Evolutionary conservation across 192 early-diverging fungal species (phyloP), one percentile per base, ranked within the genome.

Genomic region (Linnemannia zychae): DNA sequence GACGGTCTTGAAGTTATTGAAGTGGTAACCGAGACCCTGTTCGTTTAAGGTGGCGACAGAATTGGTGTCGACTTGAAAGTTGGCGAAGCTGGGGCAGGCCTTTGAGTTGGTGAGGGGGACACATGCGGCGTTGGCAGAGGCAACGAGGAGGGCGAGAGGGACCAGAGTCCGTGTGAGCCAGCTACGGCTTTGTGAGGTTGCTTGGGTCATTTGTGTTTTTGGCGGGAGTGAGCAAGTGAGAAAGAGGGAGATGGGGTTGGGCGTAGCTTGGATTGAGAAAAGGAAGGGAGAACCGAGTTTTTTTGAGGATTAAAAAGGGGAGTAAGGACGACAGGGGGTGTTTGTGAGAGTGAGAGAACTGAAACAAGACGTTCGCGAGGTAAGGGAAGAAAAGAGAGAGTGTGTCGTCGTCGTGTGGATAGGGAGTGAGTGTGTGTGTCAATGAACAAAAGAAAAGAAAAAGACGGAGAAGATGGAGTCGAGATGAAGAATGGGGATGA

Each of bases 91-190:
- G 1, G 83, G 77, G 28, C 83, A 85, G 36, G 57, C 83, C 18
- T 5, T 69, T 0, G 83, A 79, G 7, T 13, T 22, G 1, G 52
- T 28, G 46, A 85, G 77, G 20, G 72, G n/a, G 17, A 79, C 17
- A 31, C 83, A 85, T 12, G 18, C 48, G 15, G 74, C 53, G 4
- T 85, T 67, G 22, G 65, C 70, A 9, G 74, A 36, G 31, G 74
- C 50, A 17, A 72, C 73, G 33, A 85, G 17, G 50, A 85, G 22
- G 46, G 78, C 74, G 18, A 76, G 22, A 1, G 83, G 38, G 48
- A 79, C n/a, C 46, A 85, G 36, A 48, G 80, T 50, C 69, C 74
- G 68, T 40, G 83, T 48, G 36, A 76, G 18, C 82, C 76, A 75
- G 37, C 37, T 36, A 34, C 70, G 38, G n/a, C 71, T 53, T 17